phyloP scores from a whole-genome alignment of 2,329 filamentous ascomycete genomes.

The Fusarium redolens region DNA sequence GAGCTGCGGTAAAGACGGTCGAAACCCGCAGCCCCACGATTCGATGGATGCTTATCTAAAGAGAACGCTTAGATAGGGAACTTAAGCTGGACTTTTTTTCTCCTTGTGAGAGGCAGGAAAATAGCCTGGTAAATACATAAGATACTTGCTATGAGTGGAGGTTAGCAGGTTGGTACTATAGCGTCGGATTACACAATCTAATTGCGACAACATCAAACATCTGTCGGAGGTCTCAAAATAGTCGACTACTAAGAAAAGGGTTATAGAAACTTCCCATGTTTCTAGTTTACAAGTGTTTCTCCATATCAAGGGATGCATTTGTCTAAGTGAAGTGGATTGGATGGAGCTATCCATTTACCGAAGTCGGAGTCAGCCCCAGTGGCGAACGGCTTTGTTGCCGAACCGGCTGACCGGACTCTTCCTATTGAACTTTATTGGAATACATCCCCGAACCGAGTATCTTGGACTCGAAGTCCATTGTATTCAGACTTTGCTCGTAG shows the following conservation, averaged over 20 bases:
- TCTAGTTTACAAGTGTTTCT: background rate
- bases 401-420: conserved; percentile 5
- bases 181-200: background rate
- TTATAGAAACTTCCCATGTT: background rate
- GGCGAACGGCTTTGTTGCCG: conserved; percentile 7
- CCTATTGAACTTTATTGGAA: background rate
- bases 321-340: background rate
- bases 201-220: background rate
- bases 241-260: background rate
- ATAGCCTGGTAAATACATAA: background rate
- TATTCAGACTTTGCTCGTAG: background rate
- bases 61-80: conserved; percentile 7
- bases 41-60: background rate
- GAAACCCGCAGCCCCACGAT: background rate
- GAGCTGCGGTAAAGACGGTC: background rate
- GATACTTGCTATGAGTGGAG: background rate
- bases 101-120: background rate
- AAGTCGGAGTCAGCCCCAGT: conserved; percentile 8
- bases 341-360: conserved; percentile 1
- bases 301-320: background rate
- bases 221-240: background rate
- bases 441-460: conserved; percentile 6
- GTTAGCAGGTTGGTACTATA: background rate
- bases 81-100: background rate
- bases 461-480: background rate